Conservation (phyloP, 768 basidiomycete species). For the Lactarius hengduanensis region DNA sequence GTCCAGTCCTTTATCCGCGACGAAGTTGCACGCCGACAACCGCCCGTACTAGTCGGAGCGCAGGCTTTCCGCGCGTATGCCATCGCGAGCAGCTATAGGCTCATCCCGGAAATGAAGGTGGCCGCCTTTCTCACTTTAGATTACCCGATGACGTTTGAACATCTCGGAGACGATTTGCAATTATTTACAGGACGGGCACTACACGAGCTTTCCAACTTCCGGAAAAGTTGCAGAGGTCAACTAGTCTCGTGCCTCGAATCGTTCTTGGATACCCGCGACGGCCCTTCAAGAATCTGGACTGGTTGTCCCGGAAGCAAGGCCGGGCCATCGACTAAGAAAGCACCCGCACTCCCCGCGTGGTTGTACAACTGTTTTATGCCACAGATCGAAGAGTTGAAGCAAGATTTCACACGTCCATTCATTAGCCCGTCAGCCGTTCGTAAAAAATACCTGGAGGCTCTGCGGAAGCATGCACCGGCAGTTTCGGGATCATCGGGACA, state of each 20-base stretch:
- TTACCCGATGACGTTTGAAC: constrained; percentile 6
- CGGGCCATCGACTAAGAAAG: not conserved
- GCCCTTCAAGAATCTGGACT: not conserved
- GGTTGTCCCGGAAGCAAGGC: not conserved
- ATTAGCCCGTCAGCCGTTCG: not conserved
- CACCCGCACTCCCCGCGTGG: not conserved
- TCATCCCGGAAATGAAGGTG: not conserved
- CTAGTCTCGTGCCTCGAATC: not conserved
- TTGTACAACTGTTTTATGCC: not conserved
- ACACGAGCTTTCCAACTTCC: not conserved
- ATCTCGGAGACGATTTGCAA: constrained; percentile 1
- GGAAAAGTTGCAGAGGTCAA: not conserved
- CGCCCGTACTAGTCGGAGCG: not conserved
- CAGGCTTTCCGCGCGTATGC: constrained; percentile 25
- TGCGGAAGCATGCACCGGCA: not conserved
- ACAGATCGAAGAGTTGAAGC: not conserved
- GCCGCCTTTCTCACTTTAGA: constrained; percentile 1
- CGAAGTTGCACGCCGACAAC: not conserved
- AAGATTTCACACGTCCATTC: not conserved
- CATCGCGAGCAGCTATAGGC: constrained; percentile 17
- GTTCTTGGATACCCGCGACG: not conserved
- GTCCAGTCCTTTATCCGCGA: constrained; percentile 3
- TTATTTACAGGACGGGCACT: not conserved
- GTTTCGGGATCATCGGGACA: not conserved
- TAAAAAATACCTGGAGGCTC: not conserved